Base-by-base conservation (phyloP, 2,329 filamentous ascomycete genomes). In the Samsoniella hepiali region DNA sequence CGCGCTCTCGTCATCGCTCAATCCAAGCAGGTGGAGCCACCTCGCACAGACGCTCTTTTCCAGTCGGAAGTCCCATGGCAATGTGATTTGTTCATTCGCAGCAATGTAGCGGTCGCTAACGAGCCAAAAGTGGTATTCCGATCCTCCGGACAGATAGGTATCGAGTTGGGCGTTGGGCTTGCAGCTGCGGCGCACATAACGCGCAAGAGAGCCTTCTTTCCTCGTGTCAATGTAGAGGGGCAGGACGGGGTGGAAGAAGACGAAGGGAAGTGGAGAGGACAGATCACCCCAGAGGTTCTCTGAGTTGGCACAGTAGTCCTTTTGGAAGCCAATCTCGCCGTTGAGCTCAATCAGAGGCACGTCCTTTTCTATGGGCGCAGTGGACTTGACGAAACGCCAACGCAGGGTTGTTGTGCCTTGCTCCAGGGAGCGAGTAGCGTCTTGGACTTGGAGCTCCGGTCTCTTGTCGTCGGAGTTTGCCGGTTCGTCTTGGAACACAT, bases 141-240 rank as follows among this genome's bases (percentile, higher is more conserved):
- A 88, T 3, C 84, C 83, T 54, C 87, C 88, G 1, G 91, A 91
- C 55, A 97, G 85, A 68, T 93, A 91, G 0, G 93, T 96, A 72
- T 95, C 93, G 69, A 98, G 81, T 38, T 85, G 84, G n/a, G 95
- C 87, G 71, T 98, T 99, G 1, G 95, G 91, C 65, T 86, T 87
- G 78, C 95, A 99, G 70, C 95, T 98, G 68, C 94, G 87, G 63
- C 95, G 87, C n/a, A 96, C 88, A 72, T 95, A 97, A 51, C 95
- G 90, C 63, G 95, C 88, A 42, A 87, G 80, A 5, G 91, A 97
- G 29, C 94, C 95, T 78, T 96, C 92, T 73, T 86, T 86, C 65
- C 95, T 85, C 10, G 93, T 95, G 75, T 97, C 95, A 71, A 99
- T 95, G 77, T 93, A 97, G 13, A 99, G 84, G 0, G 94, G 94